phyloP scores from a whole-genome alignment of 1,139 yeast genomes.

The Candida mesenterica region DNA sequence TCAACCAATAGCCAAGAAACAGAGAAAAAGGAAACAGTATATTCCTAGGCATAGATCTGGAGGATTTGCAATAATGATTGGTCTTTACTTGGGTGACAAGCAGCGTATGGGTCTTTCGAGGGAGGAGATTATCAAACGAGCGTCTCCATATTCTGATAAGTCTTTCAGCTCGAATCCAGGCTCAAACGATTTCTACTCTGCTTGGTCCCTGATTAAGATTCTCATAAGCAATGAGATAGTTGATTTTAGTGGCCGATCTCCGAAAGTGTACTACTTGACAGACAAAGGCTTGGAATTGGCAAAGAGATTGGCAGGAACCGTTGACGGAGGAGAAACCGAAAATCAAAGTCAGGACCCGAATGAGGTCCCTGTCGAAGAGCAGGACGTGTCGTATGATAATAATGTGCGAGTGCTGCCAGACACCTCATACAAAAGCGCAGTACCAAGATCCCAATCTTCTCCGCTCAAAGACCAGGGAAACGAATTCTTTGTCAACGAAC shows the following conservation, averaged over 20 bases:
- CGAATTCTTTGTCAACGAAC: not conserved
- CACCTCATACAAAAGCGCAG: constrained; percentile 7
- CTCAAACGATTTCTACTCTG: constrained; percentile 64
- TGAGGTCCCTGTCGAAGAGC: constrained; percentile 8
- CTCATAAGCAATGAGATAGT: constrained; percentile 65
- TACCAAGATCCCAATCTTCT: not conserved
- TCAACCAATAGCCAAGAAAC: constrained; percentile 18
- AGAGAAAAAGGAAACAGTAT: constrained; percentile 45
- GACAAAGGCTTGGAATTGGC: constrained; percentile 75
- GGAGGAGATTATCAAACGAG: constrained; percentile 55
- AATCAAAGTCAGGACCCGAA: too few relatives aligned
- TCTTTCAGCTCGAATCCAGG: constrained; percentile 66
- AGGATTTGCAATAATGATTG: constrained; percentile 78
- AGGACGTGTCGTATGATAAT: constrained; percentile 36
- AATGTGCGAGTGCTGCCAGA: constrained; percentile 30
- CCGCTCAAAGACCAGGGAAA: not conserved
- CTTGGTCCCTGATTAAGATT: constrained; percentile 75
- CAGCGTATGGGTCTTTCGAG: constrained; percentile 54
- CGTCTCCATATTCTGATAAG: constrained; percentile 60
- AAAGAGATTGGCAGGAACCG: constrained; percentile 48
- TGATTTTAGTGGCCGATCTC: constrained; percentile 52
- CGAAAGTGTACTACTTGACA: constrained; percentile 61
- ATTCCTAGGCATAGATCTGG: constrained; percentile 82
- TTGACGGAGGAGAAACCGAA: constrained; percentile 19
- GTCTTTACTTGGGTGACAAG: constrained; percentile 55